A percentile compares a stretch with the other conserved stretches of the same genome.
These are phyloP conservation scores for Arabis hirsuta DNA, from an alignment of 345 rosid species.

Conservation along the genomic window DNA sequence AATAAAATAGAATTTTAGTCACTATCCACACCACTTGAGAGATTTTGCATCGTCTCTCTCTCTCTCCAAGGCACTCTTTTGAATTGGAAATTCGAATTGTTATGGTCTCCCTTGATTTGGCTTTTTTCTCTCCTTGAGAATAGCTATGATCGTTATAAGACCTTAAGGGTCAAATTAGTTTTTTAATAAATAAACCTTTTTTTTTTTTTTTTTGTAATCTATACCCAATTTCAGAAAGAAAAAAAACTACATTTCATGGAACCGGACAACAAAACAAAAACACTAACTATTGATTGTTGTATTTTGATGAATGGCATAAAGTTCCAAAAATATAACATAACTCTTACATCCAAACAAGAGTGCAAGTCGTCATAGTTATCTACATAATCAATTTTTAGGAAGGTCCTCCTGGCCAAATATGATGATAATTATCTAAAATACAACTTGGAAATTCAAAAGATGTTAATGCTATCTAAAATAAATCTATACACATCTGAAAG, in stretches of 20 bases:
- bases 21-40: conserved; percentile 9
- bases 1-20: neutral
- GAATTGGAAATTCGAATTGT: neutral
- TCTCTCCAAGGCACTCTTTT: neutral
- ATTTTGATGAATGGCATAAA: neutral
- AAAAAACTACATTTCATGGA: neutral
- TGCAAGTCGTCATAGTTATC: no score
- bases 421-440: no score
- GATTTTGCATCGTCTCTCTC: conserved; percentile 6
- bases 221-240: neutral
- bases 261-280: neutral
- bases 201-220: neutral
- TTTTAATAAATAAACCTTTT: neutral
- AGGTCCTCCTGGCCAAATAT: no score
- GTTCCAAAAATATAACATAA: neutral
- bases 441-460: no score
- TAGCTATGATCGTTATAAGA: conserved; percentile 20
- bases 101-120: conserved; percentile 2
- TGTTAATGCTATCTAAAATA: neutral
- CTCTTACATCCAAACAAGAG: no score
- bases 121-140: conserved; percentile 27
- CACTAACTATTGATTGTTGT: neutral
- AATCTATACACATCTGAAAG: neutral
- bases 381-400: no score
- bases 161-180: conserved; percentile 1